Conservation (phyloP, 2,329 filamentous ascomycete species). For the Neofusicoccum laricinum region DNA sequence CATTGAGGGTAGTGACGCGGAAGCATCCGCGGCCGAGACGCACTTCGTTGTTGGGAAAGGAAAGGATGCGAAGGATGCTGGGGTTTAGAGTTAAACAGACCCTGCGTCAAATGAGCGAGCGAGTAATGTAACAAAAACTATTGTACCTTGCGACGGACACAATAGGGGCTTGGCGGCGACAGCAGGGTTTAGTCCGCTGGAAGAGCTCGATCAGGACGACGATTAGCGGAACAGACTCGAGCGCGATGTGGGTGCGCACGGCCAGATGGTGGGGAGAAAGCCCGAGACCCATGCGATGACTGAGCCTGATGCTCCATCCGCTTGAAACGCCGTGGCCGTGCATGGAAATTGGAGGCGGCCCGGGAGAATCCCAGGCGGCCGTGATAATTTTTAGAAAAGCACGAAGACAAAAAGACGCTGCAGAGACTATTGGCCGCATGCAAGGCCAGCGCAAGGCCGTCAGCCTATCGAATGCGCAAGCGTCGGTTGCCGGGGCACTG, state of each 20-base stretch:
- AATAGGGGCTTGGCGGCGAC: background rate
- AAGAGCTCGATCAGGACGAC: background rate
- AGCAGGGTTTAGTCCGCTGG: background rate
- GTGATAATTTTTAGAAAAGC: no score
- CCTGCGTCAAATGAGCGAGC: background rate
- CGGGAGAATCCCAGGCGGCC: background rate
- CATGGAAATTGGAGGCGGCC: background rate
- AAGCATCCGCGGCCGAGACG: background rate
- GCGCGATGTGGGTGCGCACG: background rate
- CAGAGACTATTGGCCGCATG: background rate
- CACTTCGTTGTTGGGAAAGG: background rate
- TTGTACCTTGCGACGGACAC: background rate
- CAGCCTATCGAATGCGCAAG: background rate
- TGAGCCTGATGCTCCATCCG: background rate
- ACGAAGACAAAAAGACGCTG: background rate
- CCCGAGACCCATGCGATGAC: background rate
- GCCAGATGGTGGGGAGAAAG: background rate
- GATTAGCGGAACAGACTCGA: background rate
- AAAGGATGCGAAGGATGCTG: background rate
- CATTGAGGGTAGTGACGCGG: conserved; percentile 16
- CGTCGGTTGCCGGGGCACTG: background rate
- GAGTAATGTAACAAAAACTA: background rate
- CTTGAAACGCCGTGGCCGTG: background rate
- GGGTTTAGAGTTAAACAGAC: background rate
- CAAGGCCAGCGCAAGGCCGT: background rate